Base-by-base conservation (phyloP, 1,139 yeast genomes). In the Nakaseomyces bracarensis region DNA sequence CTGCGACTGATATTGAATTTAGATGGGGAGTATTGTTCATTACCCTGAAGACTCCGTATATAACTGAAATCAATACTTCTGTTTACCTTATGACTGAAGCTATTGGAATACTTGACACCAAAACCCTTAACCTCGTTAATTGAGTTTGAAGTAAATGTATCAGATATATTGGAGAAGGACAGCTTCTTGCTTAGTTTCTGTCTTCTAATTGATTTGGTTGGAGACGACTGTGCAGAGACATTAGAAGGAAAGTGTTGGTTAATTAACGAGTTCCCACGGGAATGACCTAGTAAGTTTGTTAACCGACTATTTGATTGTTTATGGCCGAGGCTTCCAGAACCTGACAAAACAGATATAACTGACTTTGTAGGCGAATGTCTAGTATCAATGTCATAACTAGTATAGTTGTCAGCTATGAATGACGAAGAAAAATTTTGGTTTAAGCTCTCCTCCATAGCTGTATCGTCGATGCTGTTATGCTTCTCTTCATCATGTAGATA, bases 331-430 rank as follows among this genome's bases (percentile, higher is more conserved):
- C 50, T 49, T 15, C 48, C 50, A 2, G 43, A 41, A 3, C 55
- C 51, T 15, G 60, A 54, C n/a, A 53, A 45, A 10, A 58, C 49
- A 1, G 64, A 59, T 3, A 49, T 49, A 16, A 58, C 44, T 6
- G 64, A 59, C 46, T 59, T 59, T 3, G 63, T 57, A 21, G 64
- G 64, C 1, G 64, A 59, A 43, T 59, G 63, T 27, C 50, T 45
- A 13, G 51, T 42, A 6, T 43, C 37, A 36, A 41, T 23, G 19
- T 49, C 50, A 36, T 45, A 45, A 2, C 46, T 36, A 6, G 44
- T 23, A 10, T 39, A 39, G n/a, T 29, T 39, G n/a, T 46, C 45
- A 7, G 44, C 22, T 3, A 48, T 27, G 13, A 44, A 37, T 2
- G 56, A 46, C 2, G 52, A 37, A 4, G 55, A 46, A 14, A 43